These are phyloP conservation scores for Podospora anserina DNA, from an alignment of 495 filamentous ascomycete genomes.

Conservation along the genomic window DNA sequence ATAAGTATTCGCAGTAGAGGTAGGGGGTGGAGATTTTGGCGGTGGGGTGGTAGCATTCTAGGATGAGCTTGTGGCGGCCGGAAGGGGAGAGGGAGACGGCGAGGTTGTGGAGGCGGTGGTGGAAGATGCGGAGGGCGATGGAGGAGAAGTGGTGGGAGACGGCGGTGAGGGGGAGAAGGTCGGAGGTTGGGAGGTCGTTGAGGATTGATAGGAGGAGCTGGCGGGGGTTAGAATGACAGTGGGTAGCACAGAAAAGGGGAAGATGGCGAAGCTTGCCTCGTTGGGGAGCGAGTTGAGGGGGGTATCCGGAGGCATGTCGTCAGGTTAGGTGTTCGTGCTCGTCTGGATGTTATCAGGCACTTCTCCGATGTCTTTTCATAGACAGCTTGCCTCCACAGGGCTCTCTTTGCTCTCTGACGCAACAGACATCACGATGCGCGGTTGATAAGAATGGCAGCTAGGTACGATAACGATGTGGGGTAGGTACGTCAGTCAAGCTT, in stretches of 20 bases:
- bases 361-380: not conserved
- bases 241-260: not conserved
- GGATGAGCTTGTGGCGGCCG: constrained; percentile 55
- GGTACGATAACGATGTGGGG: not conserved
- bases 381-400: not conserved
- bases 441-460: not conserved
- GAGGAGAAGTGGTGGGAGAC: constrained; percentile 66
- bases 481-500: not conserved
- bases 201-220: constrained; percentile 70
- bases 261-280: constrained; percentile 22
- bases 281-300: constrained; percentile 42
- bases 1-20: constrained; percentile 65
- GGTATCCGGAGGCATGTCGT: constrained; percentile 28
- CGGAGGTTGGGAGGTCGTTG: constrained; percentile 53
- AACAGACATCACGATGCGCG: not conserved
- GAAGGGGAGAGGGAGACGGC: constrained; percentile 52
- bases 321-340: no score
- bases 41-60: constrained; percentile 75
- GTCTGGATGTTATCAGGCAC: not conserved
- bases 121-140: constrained; percentile 63
- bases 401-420: not conserved
- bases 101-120: constrained; percentile 55
- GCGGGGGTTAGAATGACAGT: not conserved
- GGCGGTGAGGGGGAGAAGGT: constrained; percentile 58
- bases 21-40: constrained; percentile 65